Base-by-base conservation (phyloP, 257 asterid genomes). In the Lycium ferocissimum region DNA sequence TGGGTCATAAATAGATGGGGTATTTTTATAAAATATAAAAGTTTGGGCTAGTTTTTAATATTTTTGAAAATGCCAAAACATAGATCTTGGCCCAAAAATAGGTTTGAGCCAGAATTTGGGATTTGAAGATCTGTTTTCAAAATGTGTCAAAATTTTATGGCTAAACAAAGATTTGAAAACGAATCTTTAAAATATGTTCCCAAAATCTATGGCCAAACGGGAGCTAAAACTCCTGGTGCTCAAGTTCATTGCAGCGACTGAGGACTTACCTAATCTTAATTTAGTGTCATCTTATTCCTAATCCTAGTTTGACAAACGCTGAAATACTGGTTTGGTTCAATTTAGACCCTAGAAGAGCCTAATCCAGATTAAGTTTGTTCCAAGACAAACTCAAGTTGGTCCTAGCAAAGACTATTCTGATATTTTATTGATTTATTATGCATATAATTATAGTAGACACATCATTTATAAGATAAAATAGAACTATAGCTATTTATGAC, bases 381-480 rank as follows among this genome's bases (percentile, higher is more conserved):
- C 63, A 49, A 22, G 82, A 51, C 63, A 26, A 76, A 51, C 26
- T 76, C 37, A 26, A 76, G 62, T 58, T 76, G 63, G 63, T 76
- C 63, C 43, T 7, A 14, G n/a, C 20, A 76, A 75, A 22, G 47
- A 22, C 57, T n/a, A 9, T n/a, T 76, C 11, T 76, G 82, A 51
- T 51, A 51, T 12, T 26, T 76, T 1, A 4, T 51, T 75, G 22
- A 22, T 12, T 20, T 75, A 47, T 20, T 75, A 75, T 51, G 7
- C 82, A 76, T 13, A 76, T n/a, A 53, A 15, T 38, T 40, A 71
- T 75, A 49, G 20, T 33, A 26, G 9, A 40, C 3, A 20, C 40
- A 75, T 73, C 40, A 73, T 75, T 75, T 75, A 49, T 61, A 75
- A 49, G 20, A 22, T 49, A 75, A 49, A 75, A 51, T 26, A 76